A percentile compares a stretch with the other conserved stretches of the same genome.
phyloP scores from a whole-genome alignment of 352 stramenopile genomes.

The Phytophthora nicotianae region DNA sequence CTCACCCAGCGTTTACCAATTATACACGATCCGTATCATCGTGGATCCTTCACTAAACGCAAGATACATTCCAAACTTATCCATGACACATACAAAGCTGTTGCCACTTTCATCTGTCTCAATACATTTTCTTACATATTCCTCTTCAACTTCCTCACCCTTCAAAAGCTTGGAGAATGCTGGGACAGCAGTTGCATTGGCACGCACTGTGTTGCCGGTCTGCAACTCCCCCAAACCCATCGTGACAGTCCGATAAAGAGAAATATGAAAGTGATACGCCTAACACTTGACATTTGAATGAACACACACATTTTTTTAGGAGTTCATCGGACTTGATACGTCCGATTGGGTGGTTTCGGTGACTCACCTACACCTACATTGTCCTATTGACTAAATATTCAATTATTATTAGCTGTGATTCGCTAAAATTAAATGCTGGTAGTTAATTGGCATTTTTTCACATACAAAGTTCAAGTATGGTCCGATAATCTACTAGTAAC shows the following conservation, averaged over 20 bases:
- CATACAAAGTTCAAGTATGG: background rate
- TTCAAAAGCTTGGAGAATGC: background rate
- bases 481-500: too few relatives aligned
- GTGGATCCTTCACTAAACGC: background rate
- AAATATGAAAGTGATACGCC: constrained; percentile 1
- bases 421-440: too few relatives aligned
- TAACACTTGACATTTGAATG: too few relatives aligned
- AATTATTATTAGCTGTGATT: too few relatives aligned
- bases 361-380: constrained; percentile 9
- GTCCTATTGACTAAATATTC: constrained; percentile 12
- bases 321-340: constrained; percentile 17
- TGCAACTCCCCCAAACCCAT: background rate
- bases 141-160: background rate
- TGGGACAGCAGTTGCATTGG: background rate
- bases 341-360: constrained; percentile 11
- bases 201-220: background rate
- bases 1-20: background rate
- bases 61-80: background rate
- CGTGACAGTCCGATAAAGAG: background rate
- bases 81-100: background rate
- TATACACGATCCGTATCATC: background rate
- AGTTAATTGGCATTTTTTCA: too few relatives aligned
- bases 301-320: constrained; percentile 13
- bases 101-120: background rate
- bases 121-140: background rate